Evolutionary conservation across 2,329 filamentous ascomycete genomes (phyloP).

Genomic region (Epicoccum nigrum): DNA sequence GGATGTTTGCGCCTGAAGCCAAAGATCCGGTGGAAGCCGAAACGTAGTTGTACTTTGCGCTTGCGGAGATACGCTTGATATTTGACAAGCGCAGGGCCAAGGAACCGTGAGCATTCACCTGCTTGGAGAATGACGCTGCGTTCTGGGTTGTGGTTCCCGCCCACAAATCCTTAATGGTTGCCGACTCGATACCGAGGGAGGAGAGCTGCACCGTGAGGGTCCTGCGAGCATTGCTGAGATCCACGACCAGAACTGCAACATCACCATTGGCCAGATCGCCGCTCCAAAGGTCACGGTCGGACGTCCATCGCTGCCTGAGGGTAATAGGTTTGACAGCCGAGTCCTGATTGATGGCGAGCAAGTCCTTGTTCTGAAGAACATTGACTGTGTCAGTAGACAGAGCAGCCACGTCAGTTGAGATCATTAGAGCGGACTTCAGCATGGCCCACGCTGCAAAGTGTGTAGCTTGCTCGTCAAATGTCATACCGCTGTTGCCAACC

Average conservation of each 20-base stretch:
- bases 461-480: slow-evolving; percentile 30
- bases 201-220: slow-evolving; percentile 23
- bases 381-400: slow-evolving; percentile 20
- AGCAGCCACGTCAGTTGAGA: slow-evolving; percentile 23
- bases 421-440: slow-evolving; percentile 31
- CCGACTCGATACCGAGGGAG: slow-evolving; percentile 21
- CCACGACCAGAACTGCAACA: slow-evolving; percentile 25
- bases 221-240: slow-evolving; percentile 23
- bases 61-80: slow-evolving; percentile 17
- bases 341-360: slow-evolving; percentile 29
- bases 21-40: slow-evolving; percentile 25
- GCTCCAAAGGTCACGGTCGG: slow-evolving; percentile 25
- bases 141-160: slow-evolving; percentile 15
- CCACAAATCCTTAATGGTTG: slow-evolving; percentile 29
- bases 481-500: slow-evolving; percentile 26
- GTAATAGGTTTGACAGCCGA: slow-evolving; percentile 27
- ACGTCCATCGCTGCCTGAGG: slow-evolving; percentile 27
- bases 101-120: slow-evolving; percentile 26
- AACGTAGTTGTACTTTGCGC: slow-evolving; percentile 22
- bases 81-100: slow-evolving; percentile 25
- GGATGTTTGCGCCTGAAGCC: slow-evolving; percentile 19
- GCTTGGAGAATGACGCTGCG: slow-evolving; percentile 22
- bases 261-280: slow-evolving; percentile 30
- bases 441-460: slow-evolving; percentile 31
- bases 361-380: slow-evolving; percentile 28